A percentile compares a stretch with the other conserved stretches of the same genome.
phyloP scores from a whole-genome alignment of 495 filamentous ascomycete genomes.

The Lepidopterella palustris region DNA sequence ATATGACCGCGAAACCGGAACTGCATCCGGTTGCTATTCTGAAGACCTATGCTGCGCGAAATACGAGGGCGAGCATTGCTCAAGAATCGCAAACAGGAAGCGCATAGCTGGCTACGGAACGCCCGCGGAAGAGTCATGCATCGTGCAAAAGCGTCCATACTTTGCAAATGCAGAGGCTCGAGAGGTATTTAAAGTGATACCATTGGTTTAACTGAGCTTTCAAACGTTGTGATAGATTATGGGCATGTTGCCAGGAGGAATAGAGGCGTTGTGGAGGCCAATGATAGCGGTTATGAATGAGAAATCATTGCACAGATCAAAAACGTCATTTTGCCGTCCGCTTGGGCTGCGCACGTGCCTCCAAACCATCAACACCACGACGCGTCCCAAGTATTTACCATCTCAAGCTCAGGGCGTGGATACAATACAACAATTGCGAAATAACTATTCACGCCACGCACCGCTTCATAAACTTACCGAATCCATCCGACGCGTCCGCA shows the following conservation, averaged over 20 bases:
- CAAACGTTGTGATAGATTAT: not conserved
- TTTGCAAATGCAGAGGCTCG: not conserved
- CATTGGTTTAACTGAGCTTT: not conserved
- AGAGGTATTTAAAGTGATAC: not conserved
- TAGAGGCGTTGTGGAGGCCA: not conserved
- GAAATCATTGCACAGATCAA: not conserved
- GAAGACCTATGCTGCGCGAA: slow-evolving; percentile 13
- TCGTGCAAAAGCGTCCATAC: not conserved
- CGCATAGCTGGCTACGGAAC: slow-evolving; percentile 14
- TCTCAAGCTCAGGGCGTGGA: too few relatives aligned
- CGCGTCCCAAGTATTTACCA: not conserved
- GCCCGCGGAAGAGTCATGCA: slow-evolving; percentile 2
- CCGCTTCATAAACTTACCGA: too few relatives aligned
- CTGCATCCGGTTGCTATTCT: slow-evolving; percentile 27
- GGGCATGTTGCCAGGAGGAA: not conserved
- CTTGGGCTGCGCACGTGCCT: not conserved
- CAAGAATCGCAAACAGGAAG: slow-evolving; percentile 9
- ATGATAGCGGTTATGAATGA: not conserved
- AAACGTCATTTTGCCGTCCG: not conserved
- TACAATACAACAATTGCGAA: too few relatives aligned
- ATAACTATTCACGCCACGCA: too few relatives aligned
- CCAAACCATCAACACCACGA: slow-evolving; percentile 3
- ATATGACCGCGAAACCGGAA: slow-evolving; percentile 20
- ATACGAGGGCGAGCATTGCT: not conserved
- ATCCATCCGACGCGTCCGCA: not conserved